These are phyloP conservation scores for Podaxis sp. DNA, from an alignment of 768 basidiomycete species.

Conservation along the genomic window DNA sequence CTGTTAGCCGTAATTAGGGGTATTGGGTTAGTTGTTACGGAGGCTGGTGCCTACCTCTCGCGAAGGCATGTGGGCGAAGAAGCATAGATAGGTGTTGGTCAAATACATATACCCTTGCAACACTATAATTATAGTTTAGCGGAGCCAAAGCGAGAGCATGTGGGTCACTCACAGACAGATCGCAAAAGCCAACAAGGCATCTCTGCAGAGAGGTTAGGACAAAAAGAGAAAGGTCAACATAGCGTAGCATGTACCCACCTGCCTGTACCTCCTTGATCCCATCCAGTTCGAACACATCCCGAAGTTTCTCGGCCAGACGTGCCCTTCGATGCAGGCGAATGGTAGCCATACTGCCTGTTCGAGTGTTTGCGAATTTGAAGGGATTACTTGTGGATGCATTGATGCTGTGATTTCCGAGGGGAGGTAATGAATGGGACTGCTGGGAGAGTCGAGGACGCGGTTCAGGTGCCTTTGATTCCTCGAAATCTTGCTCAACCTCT, in stretches of 20 bases:
- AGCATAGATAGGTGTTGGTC: slow-evolving; percentile 91
- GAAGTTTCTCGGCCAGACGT: slow-evolving; percentile 83
- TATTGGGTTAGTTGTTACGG: neutral
- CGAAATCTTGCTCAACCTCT: slow-evolving; percentile 58
- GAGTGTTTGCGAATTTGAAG: slow-evolving; percentile 32
- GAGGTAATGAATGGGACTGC: slow-evolving; percentile 16
- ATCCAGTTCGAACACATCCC: slow-evolving; percentile 82
- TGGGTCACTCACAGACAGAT: slow-evolving; percentile 70
- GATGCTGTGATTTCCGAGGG: slow-evolving; percentile 4
- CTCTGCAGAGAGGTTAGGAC: slow-evolving; percentile 44
- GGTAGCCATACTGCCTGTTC: slow-evolving; percentile 69
- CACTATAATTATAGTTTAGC: slow-evolving; percentile 44
- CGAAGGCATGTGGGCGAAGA: slow-evolving; percentile 93
- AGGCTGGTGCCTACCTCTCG: slow-evolving; percentile 61
- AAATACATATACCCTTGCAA: slow-evolving; percentile 98
- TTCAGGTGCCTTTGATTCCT: slow-evolving; percentile 43
- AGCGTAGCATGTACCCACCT: slow-evolving; percentile 43
- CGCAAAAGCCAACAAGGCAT: slow-evolving; percentile 94
- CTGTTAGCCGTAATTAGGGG: slow-evolving; percentile 38
- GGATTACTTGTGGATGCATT: slow-evolving; percentile 16
- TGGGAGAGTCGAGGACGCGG: slow-evolving; percentile 23
- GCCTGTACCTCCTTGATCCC: slow-evolving; percentile 84
- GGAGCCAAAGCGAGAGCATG: neutral
- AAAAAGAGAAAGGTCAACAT: neutral
- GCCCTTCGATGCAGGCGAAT: slow-evolving; percentile 67